phyloP scores from a whole-genome alignment of 2,329 filamentous ascomycete species.

The Mariannaea elegans region DNA sequence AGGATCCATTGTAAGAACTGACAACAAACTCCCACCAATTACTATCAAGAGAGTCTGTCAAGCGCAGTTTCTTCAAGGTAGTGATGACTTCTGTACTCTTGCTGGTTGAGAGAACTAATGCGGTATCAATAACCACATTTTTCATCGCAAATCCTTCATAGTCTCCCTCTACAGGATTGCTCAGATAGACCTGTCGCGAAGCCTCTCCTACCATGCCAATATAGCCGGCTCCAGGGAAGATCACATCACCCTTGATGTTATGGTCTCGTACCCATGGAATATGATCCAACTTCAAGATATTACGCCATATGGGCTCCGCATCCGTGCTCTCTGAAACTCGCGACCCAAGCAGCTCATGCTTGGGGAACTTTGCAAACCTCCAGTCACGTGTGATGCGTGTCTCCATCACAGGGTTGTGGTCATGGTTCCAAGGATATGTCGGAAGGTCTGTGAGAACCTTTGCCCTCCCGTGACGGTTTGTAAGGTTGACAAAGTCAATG shows the following conservation, averaged over 20 bases:
- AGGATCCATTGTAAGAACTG: not conserved
- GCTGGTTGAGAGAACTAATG: not conserved
- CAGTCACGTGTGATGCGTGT: slow-evolving; percentile 14
- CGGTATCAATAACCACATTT: not conserved
- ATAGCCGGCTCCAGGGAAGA: slow-evolving; percentile 52
- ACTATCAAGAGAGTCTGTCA: not conserved
- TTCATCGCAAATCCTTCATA: too few relatives aligned
- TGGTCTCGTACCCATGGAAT: slow-evolving; percentile 55
- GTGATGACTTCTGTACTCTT: not conserved
- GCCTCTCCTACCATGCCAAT: slow-evolving; percentile 44
- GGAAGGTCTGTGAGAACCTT: slow-evolving; percentile 43
- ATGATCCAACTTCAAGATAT: slow-evolving; percentile 29
- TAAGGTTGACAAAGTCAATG: not conserved
- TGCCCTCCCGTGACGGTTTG: too few relatives aligned
- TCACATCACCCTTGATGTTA: slow-evolving; percentile 50
- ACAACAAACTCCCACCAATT: slow-evolving; percentile 1
- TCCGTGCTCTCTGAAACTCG: slow-evolving; percentile 26
- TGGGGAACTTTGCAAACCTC: slow-evolving; percentile 6
- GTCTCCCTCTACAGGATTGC: too few relatives aligned
- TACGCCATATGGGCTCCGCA: slow-evolving; percentile 34
- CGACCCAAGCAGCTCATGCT: slow-evolving; percentile 32
- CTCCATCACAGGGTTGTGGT: slow-evolving; percentile 7
- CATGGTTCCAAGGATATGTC: slow-evolving; percentile 40
- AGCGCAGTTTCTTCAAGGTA: not conserved
- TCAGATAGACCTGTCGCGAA: slow-evolving; percentile 27